phyloP scores from a whole-genome alignment of 768 basidiomycete genomes.

The Agaricus blazei region DNA sequence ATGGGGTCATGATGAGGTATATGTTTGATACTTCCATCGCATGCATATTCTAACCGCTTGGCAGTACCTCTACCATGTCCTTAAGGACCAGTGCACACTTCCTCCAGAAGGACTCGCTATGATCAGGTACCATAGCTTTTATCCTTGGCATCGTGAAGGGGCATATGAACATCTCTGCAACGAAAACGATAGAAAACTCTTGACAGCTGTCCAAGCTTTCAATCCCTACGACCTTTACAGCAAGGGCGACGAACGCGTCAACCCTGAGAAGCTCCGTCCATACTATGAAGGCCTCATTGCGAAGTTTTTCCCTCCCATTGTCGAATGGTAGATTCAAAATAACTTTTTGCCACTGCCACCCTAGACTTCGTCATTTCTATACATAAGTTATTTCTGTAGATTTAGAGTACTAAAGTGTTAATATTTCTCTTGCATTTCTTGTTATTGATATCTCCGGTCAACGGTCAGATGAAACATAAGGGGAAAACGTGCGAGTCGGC shows the following conservation, averaged over 20 bases:
- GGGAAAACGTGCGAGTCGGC: too few species aligned
- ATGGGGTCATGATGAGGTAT: conserved; percentile 89
- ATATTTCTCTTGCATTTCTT: not conserved
- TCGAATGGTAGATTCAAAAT: conserved; percentile 62
- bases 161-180: conserved; percentile 80
- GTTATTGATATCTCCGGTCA: not conserved
- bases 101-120: conserved; percentile 82
- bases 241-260: conserved; percentile 71
- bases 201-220: conserved; percentile 78
- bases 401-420: not conserved
- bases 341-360: not conserved
- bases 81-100: conserved; percentile 77
- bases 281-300: conserved; percentile 82
- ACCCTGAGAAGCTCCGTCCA: conserved; percentile 59
- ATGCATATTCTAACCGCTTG: conserved; percentile 8
- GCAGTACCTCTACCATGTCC: conserved; percentile 79
- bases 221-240: conserved; percentile 95
- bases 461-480: too few species aligned
- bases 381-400: too few species aligned
- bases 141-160: conserved; percentile 90
- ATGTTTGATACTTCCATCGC: conserved; percentile 2
- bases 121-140: conserved; percentile 95
- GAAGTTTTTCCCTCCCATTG: conserved; percentile 77
- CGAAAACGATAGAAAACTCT: conserved; percentile 57
- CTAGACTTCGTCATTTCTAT: not conserved